These are phyloP conservation scores for Tilletiaria anomala DNA, from an alignment of 1,284 basidiomycete species.

Conservation along the genomic window DNA sequence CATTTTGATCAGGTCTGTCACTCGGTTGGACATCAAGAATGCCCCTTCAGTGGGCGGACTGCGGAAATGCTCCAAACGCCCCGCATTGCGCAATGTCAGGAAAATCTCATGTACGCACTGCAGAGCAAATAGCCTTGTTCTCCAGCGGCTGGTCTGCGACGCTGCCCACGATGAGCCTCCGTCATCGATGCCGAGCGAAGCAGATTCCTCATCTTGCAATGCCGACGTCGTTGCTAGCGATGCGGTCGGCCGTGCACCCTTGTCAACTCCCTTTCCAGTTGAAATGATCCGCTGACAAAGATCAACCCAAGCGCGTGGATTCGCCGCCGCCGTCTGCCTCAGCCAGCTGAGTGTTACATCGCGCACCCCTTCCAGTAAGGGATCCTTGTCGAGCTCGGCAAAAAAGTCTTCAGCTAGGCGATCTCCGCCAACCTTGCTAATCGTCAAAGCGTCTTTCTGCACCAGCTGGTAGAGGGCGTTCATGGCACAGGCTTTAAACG, in stretches of 20 bases:
- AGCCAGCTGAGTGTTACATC: conserved; percentile 92
- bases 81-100: conserved; percentile 55
- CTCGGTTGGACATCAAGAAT: conserved; percentile 58
- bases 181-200: conserved; percentile 49
- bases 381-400: conserved; percentile 82
- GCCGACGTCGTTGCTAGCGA: conserved; percentile 1
- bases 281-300: conserved; percentile 94
- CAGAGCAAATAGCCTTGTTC: conserved; percentile 88
- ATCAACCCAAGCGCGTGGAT: conserved; percentile 95
- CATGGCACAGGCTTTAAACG: conserved; percentile 82
- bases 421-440: conserved; percentile 88
- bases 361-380: conserved; percentile 80
- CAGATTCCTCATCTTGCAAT: conserved; percentile 70
- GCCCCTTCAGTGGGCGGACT: conserved; percentile 14
- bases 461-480: conserved; percentile 93
- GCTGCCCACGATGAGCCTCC: conserved; percentile 9
- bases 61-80: conserved; percentile 55
- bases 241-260: conserved; percentile 41
- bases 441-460: conserved; percentile 77
- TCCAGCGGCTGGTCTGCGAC: conserved; percentile 52
- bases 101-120: conserved; percentile 85
- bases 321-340: conserved; percentile 76
- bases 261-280: no score
- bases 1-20: conserved; percentile 87
- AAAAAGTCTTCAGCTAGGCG: conserved; percentile 86